Conservation (phyloP, 2,329 filamentous ascomycete species). For the Cladosporium sp. region DNA sequence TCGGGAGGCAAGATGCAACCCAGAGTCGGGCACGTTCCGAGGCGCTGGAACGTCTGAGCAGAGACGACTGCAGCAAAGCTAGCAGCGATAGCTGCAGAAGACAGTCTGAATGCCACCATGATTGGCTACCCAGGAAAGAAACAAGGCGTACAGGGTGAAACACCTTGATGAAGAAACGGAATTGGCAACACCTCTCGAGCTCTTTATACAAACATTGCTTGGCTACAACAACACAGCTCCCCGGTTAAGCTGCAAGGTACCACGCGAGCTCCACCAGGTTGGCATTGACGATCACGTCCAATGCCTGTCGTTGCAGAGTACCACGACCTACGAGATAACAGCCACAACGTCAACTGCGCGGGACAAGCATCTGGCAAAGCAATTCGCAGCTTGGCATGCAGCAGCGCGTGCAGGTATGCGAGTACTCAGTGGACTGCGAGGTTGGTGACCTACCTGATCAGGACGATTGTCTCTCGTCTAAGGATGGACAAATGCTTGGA, state of each 20-base stretch:
- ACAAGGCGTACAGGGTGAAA: conserved; percentile 4
- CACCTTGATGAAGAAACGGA: conserved; percentile 11
- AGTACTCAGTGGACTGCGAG: conserved; percentile 4
- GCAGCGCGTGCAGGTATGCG: conserved; percentile 4
- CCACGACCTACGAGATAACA: neutral
- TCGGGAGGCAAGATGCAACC: conserved; percentile 56
- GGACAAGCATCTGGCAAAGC: conserved; percentile 11
- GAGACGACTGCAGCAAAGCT: conserved; percentile 13
- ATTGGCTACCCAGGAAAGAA: conserved; percentile 1
- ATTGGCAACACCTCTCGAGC: neutral
- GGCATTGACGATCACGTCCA: neutral
- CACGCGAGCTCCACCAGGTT: conserved; percentile 1
- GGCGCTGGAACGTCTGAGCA: conserved; percentile 53
- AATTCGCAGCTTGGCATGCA: conserved; percentile 9
- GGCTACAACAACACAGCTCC: neutral
- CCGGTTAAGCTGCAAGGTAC: conserved; percentile 6
- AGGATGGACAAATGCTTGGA: conserved; percentile 5
- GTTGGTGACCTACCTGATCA: conserved; percentile 4
- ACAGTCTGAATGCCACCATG: conserved; percentile 11
- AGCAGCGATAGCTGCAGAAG: conserved; percentile 5
- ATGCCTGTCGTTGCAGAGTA: conserved; percentile 1
- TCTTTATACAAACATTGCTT: conserved; percentile 6
- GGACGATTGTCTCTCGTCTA: neutral
- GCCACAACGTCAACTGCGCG: conserved; percentile 7
- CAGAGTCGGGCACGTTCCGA: conserved; percentile 53